Base-by-base conservation (phyloP, 1,139 yeast species). In the Arxiozyma slooffiae region DNA sequence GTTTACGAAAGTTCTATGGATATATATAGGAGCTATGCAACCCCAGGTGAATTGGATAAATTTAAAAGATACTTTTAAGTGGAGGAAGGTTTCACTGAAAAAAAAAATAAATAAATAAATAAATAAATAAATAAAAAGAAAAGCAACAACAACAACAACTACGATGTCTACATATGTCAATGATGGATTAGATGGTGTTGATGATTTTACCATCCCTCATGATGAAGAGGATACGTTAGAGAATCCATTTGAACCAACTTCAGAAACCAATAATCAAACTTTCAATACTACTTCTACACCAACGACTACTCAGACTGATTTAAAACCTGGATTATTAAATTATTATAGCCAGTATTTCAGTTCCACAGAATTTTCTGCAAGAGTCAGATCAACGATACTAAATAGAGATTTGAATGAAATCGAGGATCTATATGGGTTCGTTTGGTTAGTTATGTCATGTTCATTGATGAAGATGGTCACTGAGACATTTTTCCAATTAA, bases 401-500 rank as follows among this genome's bases (percentile, higher is more conserved):
- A 42, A 47, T 26, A 47, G 49, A 48, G 37, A 38, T 38, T 18
- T 38, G 17, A 38, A 38, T 36, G 51, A 44, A n/a, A 45, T 50
- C 23, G 55, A 47, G 16, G 68, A 64, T 48, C 47, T 64, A 30
- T 64, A 62, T 50, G 64, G 66, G 16, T 56, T 67, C 2, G 54
- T 60, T 5, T 64, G 68, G 68, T 55, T 63, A 23, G 60, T 65
- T 5, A 59, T 61, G 11, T 53, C 60, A 4, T 60, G 57, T 22
- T 54, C 59, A 7, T 50, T 60, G 51, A 53, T 59, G 7, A 57
- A 57, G 42, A 62, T 60, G 49, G 47, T 59, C 5, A 54, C 57
- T 8, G 55, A 53, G 18, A 55, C 60, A 8, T 50, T 61, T n/a
- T 52, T 56, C n/a, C 47, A 46, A 16, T 43, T 64, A 34, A 18